Conservation (phyloP, 148 eudicot species). For the Rhododendron mucronatum region DNA sequence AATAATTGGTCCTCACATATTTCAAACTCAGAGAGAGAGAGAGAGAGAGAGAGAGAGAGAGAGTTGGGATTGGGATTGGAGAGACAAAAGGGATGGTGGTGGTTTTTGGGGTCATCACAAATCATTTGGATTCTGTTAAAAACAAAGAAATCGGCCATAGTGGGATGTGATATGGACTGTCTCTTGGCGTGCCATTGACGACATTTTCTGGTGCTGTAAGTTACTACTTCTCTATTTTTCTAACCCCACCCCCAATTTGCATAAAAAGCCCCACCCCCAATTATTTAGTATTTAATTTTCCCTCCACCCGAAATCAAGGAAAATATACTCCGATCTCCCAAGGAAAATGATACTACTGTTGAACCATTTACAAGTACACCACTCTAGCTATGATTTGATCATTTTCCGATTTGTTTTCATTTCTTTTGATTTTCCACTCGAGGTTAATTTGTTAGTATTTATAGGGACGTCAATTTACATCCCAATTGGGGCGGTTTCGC, state of each 20-base stretch:
- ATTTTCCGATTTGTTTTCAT: neutral
- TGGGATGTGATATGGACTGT: neutral
- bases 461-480: too few species aligned
- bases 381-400: neutral
- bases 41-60: neutral
- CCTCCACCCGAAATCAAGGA: conserved; percentile 1
- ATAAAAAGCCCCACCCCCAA: conserved; percentile 12
- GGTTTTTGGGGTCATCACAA: conserved; percentile 1
- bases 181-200: conserved; percentile 12
- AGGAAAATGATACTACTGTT: neutral
- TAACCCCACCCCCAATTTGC: neutral
- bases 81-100: neutral
- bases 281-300: neutral
- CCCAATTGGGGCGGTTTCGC: too few species aligned
- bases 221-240: neutral
- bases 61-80: neutral
- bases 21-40: neutral
- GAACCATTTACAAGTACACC: neutral
- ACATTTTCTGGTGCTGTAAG: neutral
- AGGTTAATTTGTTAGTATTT: neutral
- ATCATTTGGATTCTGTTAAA: conserved; percentile 4
- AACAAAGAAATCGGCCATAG: neutral
- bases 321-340: neutral
- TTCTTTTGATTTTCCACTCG: neutral
- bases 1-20: neutral